Percentiles rank a stretch among this genome's conserved stretches.
Evolutionary conservation across 306 rosid species (phyloP).

Genomic region (Hippophae rhamnoides): DNA sequence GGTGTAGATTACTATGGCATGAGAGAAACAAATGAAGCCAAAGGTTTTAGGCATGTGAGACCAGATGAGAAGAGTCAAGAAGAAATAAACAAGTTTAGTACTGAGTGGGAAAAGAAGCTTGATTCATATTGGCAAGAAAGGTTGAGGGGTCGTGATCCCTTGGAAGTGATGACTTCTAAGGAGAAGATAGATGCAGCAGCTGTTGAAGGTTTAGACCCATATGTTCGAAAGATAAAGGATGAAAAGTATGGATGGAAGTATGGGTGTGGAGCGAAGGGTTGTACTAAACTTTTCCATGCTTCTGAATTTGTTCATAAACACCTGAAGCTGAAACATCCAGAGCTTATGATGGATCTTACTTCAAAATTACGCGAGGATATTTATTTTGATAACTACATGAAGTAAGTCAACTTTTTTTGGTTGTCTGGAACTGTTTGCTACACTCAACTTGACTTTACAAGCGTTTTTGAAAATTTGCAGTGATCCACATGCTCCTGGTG

Average conservation of each 20-base stretch:
- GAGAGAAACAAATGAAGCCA: conserved; percentile 68
- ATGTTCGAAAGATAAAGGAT: conserved; percentile 80
- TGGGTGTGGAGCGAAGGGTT: conserved; percentile 98
- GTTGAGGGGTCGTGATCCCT: conserved; percentile 67
- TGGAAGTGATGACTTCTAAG: conserved; percentile 78
- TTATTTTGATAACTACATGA: conserved; percentile 76
- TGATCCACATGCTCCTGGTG: conserved; percentile 80
- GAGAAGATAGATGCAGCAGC: conserved; percentile 88
- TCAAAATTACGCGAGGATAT: conserved; percentile 70
- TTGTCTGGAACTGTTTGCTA: conserved; percentile 12
- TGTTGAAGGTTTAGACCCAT: conserved; percentile 64
- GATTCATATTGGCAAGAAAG: conserved; percentile 74
- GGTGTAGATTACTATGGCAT: conserved; percentile 84
- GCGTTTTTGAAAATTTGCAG: conserved; percentile 32
- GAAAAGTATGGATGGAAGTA: conserved; percentile 95
- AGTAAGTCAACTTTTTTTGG: conserved; percentile 40
- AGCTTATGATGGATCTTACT: conserved; percentile 64
- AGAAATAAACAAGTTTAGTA: conserved; percentile 35
- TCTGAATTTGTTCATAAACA: conserved; percentile 86
- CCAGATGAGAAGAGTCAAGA: conserved; percentile 40
- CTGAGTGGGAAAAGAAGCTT: conserved; percentile 76
- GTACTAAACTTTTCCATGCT: conserved; percentile 94
- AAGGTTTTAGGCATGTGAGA: conserved; percentile 78
- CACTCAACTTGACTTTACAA: neutral
- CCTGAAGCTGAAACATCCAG: conserved; percentile 77